Evolutionary conservation across 108 stramenopile species (phyloP).

Genomic region (Hondaea fermentalgiana): DNA sequence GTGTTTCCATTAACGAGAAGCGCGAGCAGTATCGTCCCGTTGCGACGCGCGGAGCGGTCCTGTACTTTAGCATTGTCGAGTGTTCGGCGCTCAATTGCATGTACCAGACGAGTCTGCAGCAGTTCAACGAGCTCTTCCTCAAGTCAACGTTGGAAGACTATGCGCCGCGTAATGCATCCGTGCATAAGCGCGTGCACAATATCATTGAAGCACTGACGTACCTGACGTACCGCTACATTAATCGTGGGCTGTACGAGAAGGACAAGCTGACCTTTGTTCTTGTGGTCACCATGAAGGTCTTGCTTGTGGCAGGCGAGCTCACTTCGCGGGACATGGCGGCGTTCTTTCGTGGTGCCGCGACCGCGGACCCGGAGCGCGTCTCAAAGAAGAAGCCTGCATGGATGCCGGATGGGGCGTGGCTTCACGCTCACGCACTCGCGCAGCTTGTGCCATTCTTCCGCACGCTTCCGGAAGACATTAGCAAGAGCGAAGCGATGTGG

Average conservation of each 20-base stretch:
- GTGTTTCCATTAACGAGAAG: conserved; percentile 72
- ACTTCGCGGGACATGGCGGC: conserved; percentile 60
- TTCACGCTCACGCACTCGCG: conserved; percentile 68
- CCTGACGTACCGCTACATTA: conserved; percentile 77
- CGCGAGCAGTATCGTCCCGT: conserved; percentile 80
- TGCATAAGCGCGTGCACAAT: conserved; percentile 72
- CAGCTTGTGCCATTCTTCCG: conserved; percentile 61
- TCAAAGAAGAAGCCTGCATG: conserved; percentile 67
- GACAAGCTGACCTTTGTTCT: conserved; percentile 81
- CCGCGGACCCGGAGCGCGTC: conserved; percentile 66
- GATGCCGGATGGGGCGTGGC: conserved; percentile 75
- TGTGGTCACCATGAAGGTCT: conserved; percentile 72
- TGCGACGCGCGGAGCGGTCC: conserved; percentile 71
- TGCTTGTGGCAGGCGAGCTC: conserved; percentile 64
- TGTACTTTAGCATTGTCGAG: conserved; percentile 83
- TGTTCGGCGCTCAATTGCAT: conserved; percentile 73
- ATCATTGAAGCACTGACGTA: conserved; percentile 86
- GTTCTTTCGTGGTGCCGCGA: conserved; percentile 75
- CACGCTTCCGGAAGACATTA: conserved; percentile 66
- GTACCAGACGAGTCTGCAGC: conserved; percentile 80
- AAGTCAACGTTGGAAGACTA: conserved; percentile 61
- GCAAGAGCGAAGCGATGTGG: conserved; percentile 66
- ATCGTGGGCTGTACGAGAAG: conserved; percentile 76
- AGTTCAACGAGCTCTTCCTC: conserved; percentile 76
- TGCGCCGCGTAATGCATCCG: conserved; percentile 68